Evolutionary conservation across 192 early-diverging fungal genomes (phyloP), one percentile per base, ranked within the genome.

Genomic region (Physocladia obscura): DNA sequence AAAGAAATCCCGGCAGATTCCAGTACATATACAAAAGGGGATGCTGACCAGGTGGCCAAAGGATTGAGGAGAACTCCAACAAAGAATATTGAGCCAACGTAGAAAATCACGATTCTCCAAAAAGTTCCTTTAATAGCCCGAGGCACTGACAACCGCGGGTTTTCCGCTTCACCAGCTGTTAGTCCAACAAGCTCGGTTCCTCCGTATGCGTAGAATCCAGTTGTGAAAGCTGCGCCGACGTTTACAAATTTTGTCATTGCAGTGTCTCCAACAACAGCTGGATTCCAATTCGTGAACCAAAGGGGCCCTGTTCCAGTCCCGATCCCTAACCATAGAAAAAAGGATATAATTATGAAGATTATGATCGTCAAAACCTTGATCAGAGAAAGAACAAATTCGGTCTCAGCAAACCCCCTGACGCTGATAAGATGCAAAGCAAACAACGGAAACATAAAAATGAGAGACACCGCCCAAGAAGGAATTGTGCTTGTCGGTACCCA

Each of bases 141-240:
- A 0, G 74, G 67, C 3, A 71, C 60, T 32, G 74, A 67, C 52
- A 89, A 87, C n/a, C 82, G 77, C 21, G 92, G 92, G 78, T 96
- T 96, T 30, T 84, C 83, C 35, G 89, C 87, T 77, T 96, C 94
- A 70, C 91, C 93, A 32, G 92, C 92, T 8, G 93, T 92, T 70
- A 96, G 83, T 55, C 92, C 93, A 37, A 96, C 86, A 15, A 96
- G 79, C 87, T 68, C 54, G 11, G 65, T 68, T 17, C 65, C 92
- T 90, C 51, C 89, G 30, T 67, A 58, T 11, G 50, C 31, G 35
- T 52, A 93, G 31, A 89, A 89, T 6, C 92, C 92, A 27, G 86
- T 87, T 17, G 89, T 84, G 62, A 92, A 86, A 1, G 87, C 85
- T 56, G 83, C 84, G 19, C 89, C 73, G 47, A 92, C 80, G 4